A percentile compares a stretch with the other conserved stretches of the same genome.
Evolutionary conservation across 2,329 filamentous ascomycete species (phyloP).

Genomic region (Aureobasidium uvarum): DNA sequence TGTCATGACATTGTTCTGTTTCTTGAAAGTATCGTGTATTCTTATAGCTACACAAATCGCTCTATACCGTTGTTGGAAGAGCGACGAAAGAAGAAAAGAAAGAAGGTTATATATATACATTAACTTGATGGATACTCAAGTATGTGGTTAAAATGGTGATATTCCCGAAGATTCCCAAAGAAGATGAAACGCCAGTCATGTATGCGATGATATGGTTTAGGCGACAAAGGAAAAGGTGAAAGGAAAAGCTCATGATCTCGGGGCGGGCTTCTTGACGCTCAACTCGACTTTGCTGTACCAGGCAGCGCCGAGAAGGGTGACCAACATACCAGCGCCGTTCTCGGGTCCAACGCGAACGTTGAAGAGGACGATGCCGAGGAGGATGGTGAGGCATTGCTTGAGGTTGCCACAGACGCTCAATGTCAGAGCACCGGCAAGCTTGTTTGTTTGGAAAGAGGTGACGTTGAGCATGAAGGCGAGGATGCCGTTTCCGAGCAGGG

Average conservation of each 20-base stretch:
- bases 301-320: slow-evolving; percentile 56
- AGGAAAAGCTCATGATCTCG: slow-evolving; percentile 2
- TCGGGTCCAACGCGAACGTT: slow-evolving; percentile 37
- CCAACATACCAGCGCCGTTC: slow-evolving; percentile 56
- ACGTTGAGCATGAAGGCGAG: slow-evolving; percentile 41
- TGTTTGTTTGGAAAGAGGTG: slow-evolving; percentile 43
- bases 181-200: neutral
- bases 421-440: slow-evolving; percentile 41
- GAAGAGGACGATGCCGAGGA: slow-evolving; percentile 42
- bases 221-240: neutral
- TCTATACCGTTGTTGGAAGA: neutral
- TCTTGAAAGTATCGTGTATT: neutral
- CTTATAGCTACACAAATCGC: neutral
- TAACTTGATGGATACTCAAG: slow-evolving; percentile 17
- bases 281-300: slow-evolving; percentile 60
- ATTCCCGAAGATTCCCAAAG: neutral
- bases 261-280: slow-evolving; percentile 44
- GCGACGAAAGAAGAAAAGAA: neutral
- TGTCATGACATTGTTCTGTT: neutral
- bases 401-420: slow-evolving; percentile 42
- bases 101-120: slow-evolving; percentile 16
- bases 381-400: slow-evolving; percentile 41
- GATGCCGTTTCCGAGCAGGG: slow-evolving; percentile 37
- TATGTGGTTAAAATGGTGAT: neutral
- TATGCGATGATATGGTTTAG: slow-evolving; percentile 9